Evolutionary conservation across 129 eudicot genomes (phyloP).

Genomic region (Centaurea solstitialis): DNA sequence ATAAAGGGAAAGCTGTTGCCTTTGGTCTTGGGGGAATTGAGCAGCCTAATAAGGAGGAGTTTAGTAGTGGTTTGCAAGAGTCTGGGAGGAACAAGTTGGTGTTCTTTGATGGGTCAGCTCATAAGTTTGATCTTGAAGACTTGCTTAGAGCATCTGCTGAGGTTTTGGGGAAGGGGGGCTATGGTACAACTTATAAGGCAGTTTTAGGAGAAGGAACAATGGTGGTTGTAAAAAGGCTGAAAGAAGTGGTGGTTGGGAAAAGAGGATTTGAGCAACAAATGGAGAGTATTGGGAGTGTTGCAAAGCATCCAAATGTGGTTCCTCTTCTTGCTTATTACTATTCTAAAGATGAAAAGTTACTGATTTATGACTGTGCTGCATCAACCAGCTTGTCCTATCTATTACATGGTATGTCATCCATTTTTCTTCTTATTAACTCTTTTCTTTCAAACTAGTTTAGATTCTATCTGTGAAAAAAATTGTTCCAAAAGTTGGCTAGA

Average conservation of each 20-base stretch:
- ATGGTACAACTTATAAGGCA: constrained; percentile 88
- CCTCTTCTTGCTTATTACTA: constrained; percentile 82
- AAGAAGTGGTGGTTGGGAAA: constrained; percentile 70
- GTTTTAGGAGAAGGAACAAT: constrained; percentile 72
- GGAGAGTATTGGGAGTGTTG: constrained; percentile 66
- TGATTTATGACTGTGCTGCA: constrained; percentile 61
- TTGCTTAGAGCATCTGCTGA: constrained; percentile 95
- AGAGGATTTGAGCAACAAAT: constrained; percentile 91
- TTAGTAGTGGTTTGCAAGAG: constrained; percentile 69
- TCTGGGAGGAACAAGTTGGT: constrained; percentile 67
- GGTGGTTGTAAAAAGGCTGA: constrained; percentile 86
- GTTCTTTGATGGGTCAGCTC: constrained; percentile 56
- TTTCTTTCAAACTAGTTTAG: not conserved
- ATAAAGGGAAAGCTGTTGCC: constrained; percentile 35
- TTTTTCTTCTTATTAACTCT: not conserved
- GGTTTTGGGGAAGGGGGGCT: constrained; percentile 88
- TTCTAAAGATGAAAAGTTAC: constrained; percentile 85
- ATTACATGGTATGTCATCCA: constrained; percentile 60
- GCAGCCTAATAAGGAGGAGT: constrained; percentile 63
- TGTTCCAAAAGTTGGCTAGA: too few relatives aligned
- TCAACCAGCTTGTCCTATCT: constrained; percentile 61
- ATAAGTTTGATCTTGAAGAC: constrained; percentile 85
- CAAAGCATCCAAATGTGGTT: constrained; percentile 61
- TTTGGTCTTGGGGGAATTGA: constrained; percentile 43
- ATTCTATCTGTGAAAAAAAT: too few relatives aligned